Conservation (phyloP, 768 basidiomycete genomes). For the Leccinum pellstonianum region DNA sequence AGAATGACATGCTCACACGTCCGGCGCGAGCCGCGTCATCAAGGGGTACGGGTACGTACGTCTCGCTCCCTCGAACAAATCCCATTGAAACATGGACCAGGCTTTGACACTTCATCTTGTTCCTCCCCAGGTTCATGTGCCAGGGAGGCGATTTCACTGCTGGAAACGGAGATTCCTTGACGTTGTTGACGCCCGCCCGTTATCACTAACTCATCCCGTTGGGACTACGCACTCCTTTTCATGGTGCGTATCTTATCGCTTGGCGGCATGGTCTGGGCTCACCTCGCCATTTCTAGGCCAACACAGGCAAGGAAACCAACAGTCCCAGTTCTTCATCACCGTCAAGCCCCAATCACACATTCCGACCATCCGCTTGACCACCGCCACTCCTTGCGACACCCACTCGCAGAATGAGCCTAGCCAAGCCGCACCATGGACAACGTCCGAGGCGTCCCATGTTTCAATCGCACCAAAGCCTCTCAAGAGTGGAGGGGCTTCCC, state of each 20-base stretch:
- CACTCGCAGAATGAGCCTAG: constrained; percentile 35
- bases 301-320: too few species aligned
- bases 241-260: too few species aligned
- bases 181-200: too few species aligned
- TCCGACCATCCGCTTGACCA: constrained; percentile 69
- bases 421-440: constrained; percentile 26
- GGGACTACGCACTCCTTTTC: too few species aligned
- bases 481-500: constrained; percentile 22
- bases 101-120: constrained; percentile 11
- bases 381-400: constrained; percentile 60
- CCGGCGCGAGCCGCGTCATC: constrained; percentile 52
- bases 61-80: constrained; percentile 6
- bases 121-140: constrained; percentile 73
- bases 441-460: constrained; percentile 10
- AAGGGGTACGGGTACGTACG: constrained; percentile 54
- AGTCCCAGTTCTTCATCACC: too few species aligned
- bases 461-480: constrained; percentile 32
- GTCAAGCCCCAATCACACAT: constrained; percentile 31
- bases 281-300: too few species aligned
- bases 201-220: too few species aligned
- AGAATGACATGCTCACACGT: too few species aligned
- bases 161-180: constrained; percentile 53
- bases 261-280: too few species aligned
- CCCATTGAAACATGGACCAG: constrained; percentile 18
- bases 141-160: constrained; percentile 90